Conservation (phyloP, 495 filamentous ascomycete species). For the Penicillium paxilli region DNA sequence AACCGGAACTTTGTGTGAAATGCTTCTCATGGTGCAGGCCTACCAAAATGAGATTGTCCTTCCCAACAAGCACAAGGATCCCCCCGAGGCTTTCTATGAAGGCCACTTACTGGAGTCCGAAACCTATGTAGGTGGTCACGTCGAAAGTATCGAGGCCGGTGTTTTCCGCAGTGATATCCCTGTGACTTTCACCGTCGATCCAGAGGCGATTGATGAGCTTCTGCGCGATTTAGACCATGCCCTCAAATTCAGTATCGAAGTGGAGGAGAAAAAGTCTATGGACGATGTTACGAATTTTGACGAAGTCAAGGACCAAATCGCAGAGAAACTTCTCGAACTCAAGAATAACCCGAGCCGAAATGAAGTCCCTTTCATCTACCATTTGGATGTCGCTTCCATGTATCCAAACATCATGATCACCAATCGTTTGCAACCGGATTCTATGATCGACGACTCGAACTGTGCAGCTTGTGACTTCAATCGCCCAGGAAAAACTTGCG, state of each 20-base stretch:
- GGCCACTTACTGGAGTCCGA: slow-evolving; percentile 94
- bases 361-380: slow-evolving; percentile 92
- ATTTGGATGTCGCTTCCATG: slow-evolving; percentile 98
- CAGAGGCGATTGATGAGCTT: slow-evolving; percentile 85
- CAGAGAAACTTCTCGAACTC: slow-evolving; percentile 66
- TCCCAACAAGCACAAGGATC: slow-evolving; percentile 93
- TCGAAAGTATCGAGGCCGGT: slow-evolving; percentile 98
- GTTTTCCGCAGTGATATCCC: slow-evolving; percentile 97
- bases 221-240: slow-evolving; percentile 85
- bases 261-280: slow-evolving; percentile 92
- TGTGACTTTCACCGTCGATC: slow-evolving; percentile 85
- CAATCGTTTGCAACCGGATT: slow-evolving; percentile 95
- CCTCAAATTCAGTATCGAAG: slow-evolving; percentile 84
- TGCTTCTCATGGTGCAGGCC: slow-evolving; percentile 98
- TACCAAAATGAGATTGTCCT: slow-evolving; percentile 89
- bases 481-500: slow-evolving; percentile 93
- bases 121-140: slow-evolving; percentile 97
- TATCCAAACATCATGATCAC: slow-evolving; percentile 99
- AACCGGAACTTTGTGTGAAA: slow-evolving; percentile 96
- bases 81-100: slow-evolving; percentile 92
- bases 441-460: slow-evolving; percentile 94
- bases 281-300: slow-evolving; percentile 92
- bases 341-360: slow-evolving; percentile 77
- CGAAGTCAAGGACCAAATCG: slow-evolving; percentile 85
- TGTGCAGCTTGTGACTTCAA: slow-evolving; percentile 99